Conservation (phyloP, 306 rosid species). For the Dalbergia cultrata region DNA sequence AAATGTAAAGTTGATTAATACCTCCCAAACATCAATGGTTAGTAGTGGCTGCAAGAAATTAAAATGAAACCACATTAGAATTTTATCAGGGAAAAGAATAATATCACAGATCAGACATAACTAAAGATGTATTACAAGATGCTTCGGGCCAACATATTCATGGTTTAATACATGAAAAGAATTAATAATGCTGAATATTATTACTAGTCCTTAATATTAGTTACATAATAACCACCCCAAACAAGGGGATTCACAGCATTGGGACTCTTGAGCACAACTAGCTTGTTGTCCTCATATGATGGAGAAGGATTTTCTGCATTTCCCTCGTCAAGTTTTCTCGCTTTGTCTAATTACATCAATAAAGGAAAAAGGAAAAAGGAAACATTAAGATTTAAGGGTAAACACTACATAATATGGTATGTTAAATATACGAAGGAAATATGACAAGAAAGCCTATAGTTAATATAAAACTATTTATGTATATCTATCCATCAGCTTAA, state of each 20-base stretch:
- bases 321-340: slow-evolving; percentile 70
- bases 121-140: background rate
- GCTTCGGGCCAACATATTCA: no score
- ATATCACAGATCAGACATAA: no score
- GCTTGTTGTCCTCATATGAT: slow-evolving; percentile 75
- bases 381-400: background rate
- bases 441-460: slow-evolving; percentile 11
- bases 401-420: background rate
- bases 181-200: no score
- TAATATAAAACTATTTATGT: no score
- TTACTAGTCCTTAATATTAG: no score
- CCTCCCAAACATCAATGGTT: slow-evolving; percentile 97
- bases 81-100: no score
- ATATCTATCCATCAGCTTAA: no score
- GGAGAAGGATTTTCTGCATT: slow-evolving; percentile 76
- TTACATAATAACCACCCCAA: slow-evolving; percentile 75
- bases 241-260: slow-evolving; percentile 92
- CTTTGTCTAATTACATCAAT: slow-evolving; percentile 60
- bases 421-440: slow-evolving; percentile 28
- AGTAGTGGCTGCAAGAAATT: slow-evolving; percentile 86
- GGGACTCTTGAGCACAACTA: slow-evolving; percentile 81
- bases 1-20: slow-evolving; percentile 43
- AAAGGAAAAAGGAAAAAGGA: background rate
- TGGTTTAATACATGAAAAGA: no score
- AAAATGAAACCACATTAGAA: slow-evolving; percentile 28